A percentile compares a stretch with the other conserved stretches of the same genome.
Evolutionary conservation across 306 rosid genomes (phyloP).

Genomic region (Styphnolobium japonicum): DNA sequence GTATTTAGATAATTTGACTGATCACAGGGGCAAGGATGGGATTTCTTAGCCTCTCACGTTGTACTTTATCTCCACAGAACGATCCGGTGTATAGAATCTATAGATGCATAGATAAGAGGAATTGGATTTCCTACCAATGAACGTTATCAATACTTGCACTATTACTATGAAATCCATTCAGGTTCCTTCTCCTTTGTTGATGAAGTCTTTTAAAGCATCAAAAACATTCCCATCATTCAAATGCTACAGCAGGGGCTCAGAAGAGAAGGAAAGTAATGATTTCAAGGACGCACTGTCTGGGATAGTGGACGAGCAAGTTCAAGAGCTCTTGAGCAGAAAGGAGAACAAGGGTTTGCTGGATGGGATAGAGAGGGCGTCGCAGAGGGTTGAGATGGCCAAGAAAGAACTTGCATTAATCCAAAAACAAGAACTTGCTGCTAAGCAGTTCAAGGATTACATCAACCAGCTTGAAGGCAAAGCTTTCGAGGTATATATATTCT

Average conservation of each 20-base stretch:
- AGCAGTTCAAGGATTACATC: conserved; percentile 51
- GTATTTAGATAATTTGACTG: background rate
- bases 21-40: background rate
- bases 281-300: conserved; percentile 51
- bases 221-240: conserved; percentile 14
- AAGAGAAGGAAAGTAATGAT: conserved; percentile 17
- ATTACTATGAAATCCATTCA: conserved; percentile 2
- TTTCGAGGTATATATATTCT: conserved; percentile 45
- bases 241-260: conserved; percentile 37
- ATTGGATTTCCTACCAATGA: background rate
- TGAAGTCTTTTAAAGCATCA: conserved; percentile 10
- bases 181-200: conserved; percentile 32
- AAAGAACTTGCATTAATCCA: conserved; percentile 61
- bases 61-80: background rate
- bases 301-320: conserved; percentile 51
- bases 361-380: conserved; percentile 73
- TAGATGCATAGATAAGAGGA: background rate
- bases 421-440: conserved; percentile 55
- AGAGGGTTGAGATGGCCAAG: conserved; percentile 66
- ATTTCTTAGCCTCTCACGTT: background rate
- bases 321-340: conserved; percentile 54
- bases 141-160: background rate
- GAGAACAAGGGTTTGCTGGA: conserved; percentile 70
- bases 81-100: background rate
- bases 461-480: conserved; percentile 56